Conservation (phyloP, 768 basidiomycete species). For the Termitomyces eurrhizus region DNA sequence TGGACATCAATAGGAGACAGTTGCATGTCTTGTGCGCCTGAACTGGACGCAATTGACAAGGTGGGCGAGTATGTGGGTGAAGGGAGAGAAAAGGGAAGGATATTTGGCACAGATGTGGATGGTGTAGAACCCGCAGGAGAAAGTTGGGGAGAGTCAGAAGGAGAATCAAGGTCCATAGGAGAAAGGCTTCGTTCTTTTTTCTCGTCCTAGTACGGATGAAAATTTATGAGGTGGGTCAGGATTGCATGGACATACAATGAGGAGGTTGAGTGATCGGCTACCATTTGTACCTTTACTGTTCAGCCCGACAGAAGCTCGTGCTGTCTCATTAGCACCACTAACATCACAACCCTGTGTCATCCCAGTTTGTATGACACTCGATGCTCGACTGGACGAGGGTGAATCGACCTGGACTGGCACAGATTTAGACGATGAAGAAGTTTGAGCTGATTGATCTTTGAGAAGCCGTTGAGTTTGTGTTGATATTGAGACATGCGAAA, state of each 20-base stretch:
- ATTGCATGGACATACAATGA: constrained; percentile 14
- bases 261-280: neutral
- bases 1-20: constrained; percentile 19
- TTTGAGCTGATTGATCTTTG: constrained; percentile 21
- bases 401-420: constrained; percentile 20
- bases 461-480: constrained; percentile 27
- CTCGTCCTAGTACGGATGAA: constrained; percentile 10
- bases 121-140: constrained; percentile 9
- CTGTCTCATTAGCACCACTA: constrained; percentile 18
- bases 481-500: constrained; percentile 30
- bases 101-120: neutral
- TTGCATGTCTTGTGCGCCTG: constrained; percentile 23
- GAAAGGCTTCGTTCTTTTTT: constrained; percentile 44
- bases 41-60: constrained; percentile 22
- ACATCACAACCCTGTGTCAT: constrained; percentile 12
- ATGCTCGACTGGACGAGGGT: constrained; percentile 4
- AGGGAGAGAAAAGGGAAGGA: neutral
- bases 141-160: constrained; percentile 30
- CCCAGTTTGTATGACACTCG: constrained; percentile 16
- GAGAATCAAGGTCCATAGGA: constrained; percentile 60
- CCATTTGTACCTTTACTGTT: neutral
- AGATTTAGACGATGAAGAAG: constrained; percentile 13
- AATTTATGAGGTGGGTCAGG: constrained; percentile 3
- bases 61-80: constrained; percentile 19
- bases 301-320: constrained; percentile 4